Conservation (phyloP, 1,139 yeast genomes). For the Geotrichum carabidarum region DNA sequence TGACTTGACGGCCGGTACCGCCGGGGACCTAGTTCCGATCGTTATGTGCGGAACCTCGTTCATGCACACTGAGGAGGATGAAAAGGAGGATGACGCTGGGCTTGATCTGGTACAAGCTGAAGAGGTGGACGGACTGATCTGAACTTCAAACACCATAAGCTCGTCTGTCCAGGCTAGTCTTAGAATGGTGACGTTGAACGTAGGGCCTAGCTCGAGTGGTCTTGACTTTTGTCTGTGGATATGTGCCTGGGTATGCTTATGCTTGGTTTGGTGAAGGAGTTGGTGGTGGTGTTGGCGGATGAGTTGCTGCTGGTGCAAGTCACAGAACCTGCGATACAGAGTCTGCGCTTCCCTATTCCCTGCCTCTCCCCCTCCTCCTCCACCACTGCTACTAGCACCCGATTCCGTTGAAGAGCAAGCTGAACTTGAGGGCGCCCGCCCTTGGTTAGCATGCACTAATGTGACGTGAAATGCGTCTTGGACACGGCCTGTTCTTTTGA, state of each 20-base stretch:
- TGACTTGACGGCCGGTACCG: conserved; percentile 15
- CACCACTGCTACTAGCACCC: background rate
- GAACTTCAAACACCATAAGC: conserved; percentile 55
- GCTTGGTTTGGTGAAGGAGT: background rate
- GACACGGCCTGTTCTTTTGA: conserved; percentile 41
- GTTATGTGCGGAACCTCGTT: conserved; percentile 18
- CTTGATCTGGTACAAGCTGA: background rate
- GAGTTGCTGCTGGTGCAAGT: background rate
- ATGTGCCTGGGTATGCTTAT: background rate
- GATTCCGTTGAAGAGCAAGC: background rate
- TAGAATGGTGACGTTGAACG: conserved; percentile 42
- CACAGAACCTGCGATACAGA: background rate
- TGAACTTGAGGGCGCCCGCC: too few species aligned
- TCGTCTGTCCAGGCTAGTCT: conserved; percentile 49
- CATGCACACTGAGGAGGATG: background rate
- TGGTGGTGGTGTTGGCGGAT: background rate
- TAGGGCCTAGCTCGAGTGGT: conserved; percentile 16
- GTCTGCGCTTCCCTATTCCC: background rate
- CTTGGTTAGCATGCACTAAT: conserved; percentile 48
- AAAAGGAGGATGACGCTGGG: background rate
- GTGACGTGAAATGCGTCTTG: conserved; percentile 74
- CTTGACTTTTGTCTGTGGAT: background rate
- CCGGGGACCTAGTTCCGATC: conserved; percentile 13
- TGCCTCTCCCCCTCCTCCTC: background rate
- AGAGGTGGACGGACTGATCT: conserved; percentile 27